phyloP scores from a whole-genome alignment of 1,284 basidiomycete genomes.

The Tetrapyrgos nigripes region DNA sequence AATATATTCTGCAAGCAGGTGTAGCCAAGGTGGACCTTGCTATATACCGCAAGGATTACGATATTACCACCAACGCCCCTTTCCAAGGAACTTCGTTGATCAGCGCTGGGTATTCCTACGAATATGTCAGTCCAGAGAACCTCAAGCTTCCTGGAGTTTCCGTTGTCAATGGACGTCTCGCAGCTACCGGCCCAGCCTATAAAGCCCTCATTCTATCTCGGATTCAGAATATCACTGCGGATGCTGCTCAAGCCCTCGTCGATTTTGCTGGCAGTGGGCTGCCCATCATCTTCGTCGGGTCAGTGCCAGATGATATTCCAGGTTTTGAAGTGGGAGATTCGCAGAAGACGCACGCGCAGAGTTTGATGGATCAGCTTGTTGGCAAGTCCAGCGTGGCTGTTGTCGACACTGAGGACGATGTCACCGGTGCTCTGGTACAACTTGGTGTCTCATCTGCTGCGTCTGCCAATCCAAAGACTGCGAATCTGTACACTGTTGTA shows the following conservation, averaged over 20 bases:
- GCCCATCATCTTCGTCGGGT: too few species aligned
- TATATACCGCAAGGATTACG: too few species aligned
- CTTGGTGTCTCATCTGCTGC: slow-evolving; percentile 19
- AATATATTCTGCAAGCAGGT: slow-evolving; percentile 23
- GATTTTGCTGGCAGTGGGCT: slow-evolving; percentile 19
- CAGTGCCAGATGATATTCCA: too few species aligned
- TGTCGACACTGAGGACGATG: slow-evolving; percentile 14
- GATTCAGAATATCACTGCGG: slow-evolving; percentile 18
- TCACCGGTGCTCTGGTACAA: slow-evolving; percentile 12
- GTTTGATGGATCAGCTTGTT: slow-evolving; percentile 20
- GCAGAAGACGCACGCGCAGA: too few species aligned
- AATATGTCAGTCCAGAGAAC: slow-evolving; percentile 25
- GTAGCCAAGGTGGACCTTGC: too few species aligned
- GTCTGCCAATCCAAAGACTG: slow-evolving; percentile 9
- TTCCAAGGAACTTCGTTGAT: too few species aligned
- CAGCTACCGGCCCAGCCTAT: slow-evolving; percentile 20
- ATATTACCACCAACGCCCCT: too few species aligned
- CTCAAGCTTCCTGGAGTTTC: too few species aligned
- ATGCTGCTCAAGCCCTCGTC: slow-evolving; percentile 18
- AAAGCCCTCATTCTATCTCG: slow-evolving; percentile 21
- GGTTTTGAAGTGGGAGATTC: too few species aligned
- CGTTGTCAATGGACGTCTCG: slow-evolving; percentile 16
- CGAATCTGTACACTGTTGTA: slow-evolving; percentile 16
- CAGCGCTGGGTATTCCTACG: slow-evolving; percentile 20
- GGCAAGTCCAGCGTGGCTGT: slow-evolving; percentile 10